Conservation (phyloP, 116 monocot species). For the Dioscorea cayenensis region DNA sequence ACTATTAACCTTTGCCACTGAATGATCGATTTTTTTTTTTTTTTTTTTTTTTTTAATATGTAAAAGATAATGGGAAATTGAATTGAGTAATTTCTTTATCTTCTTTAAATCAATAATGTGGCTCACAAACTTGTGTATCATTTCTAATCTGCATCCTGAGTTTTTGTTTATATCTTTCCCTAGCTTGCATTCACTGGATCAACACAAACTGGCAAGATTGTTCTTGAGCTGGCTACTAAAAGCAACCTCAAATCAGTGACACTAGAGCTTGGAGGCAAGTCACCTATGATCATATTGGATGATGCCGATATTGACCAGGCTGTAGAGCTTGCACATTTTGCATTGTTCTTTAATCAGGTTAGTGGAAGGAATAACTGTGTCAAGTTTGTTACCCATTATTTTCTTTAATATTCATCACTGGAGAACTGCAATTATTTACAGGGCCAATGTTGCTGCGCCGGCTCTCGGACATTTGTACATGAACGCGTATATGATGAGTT, state of each 20-base stretch:
- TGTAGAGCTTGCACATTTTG: slow-evolving; percentile 85
- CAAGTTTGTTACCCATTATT: not conserved
- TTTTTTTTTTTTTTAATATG: too few relatives aligned
- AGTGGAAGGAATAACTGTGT: not conserved
- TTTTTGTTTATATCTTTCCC: not conserved
- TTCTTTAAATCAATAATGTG: too few relatives aligned
- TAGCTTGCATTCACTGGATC: slow-evolving; percentile 98
- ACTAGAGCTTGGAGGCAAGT: slow-evolving; percentile 96
- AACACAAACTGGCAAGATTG: slow-evolving; percentile 70
- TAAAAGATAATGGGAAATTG: too few relatives aligned
- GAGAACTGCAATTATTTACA: slow-evolving; percentile 5
- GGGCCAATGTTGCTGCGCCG: slow-evolving; percentile 98
- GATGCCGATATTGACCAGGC: slow-evolving; percentile 93
- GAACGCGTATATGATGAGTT: slow-evolving; percentile 93
- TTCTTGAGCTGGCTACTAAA: slow-evolving; percentile 84
- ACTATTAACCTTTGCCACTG: too few relatives aligned
- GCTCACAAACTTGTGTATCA: too few relatives aligned
- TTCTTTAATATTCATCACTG: not conserved
- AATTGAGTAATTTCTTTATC: too few relatives aligned
- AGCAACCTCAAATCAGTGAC: slow-evolving; percentile 96
- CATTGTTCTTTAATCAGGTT: slow-evolving; percentile 97
- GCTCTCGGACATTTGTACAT: slow-evolving; percentile 94
- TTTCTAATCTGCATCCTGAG: too few relatives aligned
- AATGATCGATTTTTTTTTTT: too few relatives aligned
- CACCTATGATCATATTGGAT: slow-evolving; percentile 85